phyloP scores from a whole-genome alignment of 208 protist species.

The Trypanosomatidae sp. region DNA sequence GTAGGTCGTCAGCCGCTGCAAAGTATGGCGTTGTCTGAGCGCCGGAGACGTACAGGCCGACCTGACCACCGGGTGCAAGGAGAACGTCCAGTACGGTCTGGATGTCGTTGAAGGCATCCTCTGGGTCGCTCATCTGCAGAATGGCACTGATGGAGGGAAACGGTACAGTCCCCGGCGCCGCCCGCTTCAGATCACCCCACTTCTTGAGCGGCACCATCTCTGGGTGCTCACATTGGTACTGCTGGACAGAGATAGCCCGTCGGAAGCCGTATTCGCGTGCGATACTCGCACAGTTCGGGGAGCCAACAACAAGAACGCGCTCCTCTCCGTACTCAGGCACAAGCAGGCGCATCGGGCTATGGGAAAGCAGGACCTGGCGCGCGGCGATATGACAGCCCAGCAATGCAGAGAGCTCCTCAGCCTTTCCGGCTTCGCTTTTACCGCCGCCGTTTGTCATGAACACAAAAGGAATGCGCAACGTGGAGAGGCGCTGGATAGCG shows the following conservation, averaged over 20 bases:
- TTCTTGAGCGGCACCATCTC: constrained; percentile 77
- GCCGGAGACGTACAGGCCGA: constrained; percentile 52
- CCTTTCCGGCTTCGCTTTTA: constrained; percentile 70
- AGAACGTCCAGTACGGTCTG: constrained; percentile 81
- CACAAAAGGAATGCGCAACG: constrained; percentile 74
- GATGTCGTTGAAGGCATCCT: constrained; percentile 80
- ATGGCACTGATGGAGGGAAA: constrained; percentile 66
- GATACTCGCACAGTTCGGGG: constrained; percentile 42
- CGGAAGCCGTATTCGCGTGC: constrained; percentile 74
- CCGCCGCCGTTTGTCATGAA: constrained; percentile 87
- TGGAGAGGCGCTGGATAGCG: constrained; percentile 59
- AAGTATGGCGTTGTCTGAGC: constrained; percentile 76
- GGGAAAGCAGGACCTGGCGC: constrained; percentile 65
- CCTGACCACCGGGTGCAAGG: constrained; percentile 50
- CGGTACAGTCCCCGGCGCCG: constrained; percentile 23
- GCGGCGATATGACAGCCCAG: constrained; percentile 52
- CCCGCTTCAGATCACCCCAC: constrained; percentile 39
- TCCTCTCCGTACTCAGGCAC: constrained; percentile 41
- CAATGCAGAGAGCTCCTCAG: constrained; percentile 59
- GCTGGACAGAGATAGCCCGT: constrained; percentile 59
- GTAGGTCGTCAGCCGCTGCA: constrained; percentile 66
- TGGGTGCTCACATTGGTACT: constrained; percentile 76
- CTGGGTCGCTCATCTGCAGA: constrained; percentile 69
- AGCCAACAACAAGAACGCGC: constrained; percentile 72
- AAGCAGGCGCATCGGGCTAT: constrained; percentile 83